These are phyloP conservation scores for Pyrenophora teres DNA, from an alignment of 2,329 filamentous ascomycete genomes.

Conservation along the genomic window DNA sequence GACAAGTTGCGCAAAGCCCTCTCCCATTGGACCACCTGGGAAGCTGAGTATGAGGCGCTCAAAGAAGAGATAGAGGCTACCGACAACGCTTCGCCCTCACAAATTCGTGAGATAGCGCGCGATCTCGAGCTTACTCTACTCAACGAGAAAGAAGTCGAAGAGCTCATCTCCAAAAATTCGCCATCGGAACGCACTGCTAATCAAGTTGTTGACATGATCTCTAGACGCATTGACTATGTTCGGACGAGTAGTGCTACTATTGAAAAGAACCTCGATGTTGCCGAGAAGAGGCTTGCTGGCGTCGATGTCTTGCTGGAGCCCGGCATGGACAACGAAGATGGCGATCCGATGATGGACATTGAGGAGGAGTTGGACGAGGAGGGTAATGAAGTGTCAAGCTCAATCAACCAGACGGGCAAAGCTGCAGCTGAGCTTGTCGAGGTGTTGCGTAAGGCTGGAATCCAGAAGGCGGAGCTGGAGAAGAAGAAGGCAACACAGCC, in stretches of 20 bases:
- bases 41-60: conserved; percentile 87
- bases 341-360: conserved; percentile 85
- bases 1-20: conserved; percentile 74
- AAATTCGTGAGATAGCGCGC: conserved; percentile 55
- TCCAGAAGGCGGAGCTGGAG: conserved; percentile 49
- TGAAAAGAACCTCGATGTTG: conserved; percentile 70
- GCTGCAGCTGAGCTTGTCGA: conserved; percentile 70
- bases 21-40: conserved; percentile 87
- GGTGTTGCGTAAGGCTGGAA: conserved; percentile 75
- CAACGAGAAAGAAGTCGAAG: conserved; percentile 63
- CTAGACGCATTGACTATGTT: conserved; percentile 86
- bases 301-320: conserved; percentile 61
- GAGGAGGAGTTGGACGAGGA: conserved; percentile 90
- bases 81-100: conserved; percentile 27
- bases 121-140: conserved; percentile 68
- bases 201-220: conserved; percentile 70
- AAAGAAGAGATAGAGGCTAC: conserved; percentile 73
- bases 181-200: conserved; percentile 57
- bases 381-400: conserved; percentile 73
- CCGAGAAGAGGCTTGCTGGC: conserved; percentile 71
- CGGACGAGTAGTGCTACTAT: conserved; percentile 77
- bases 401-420: conserved; percentile 63
- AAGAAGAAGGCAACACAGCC: conserved; percentile 15
- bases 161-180: conserved; percentile 56
- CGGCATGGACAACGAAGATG: conserved; percentile 68